These are phyloP conservation scores for Lithohypha guttulata DNA, from an alignment of 2,329 filamentous ascomycete genomes.

Conservation along the genomic window DNA sequence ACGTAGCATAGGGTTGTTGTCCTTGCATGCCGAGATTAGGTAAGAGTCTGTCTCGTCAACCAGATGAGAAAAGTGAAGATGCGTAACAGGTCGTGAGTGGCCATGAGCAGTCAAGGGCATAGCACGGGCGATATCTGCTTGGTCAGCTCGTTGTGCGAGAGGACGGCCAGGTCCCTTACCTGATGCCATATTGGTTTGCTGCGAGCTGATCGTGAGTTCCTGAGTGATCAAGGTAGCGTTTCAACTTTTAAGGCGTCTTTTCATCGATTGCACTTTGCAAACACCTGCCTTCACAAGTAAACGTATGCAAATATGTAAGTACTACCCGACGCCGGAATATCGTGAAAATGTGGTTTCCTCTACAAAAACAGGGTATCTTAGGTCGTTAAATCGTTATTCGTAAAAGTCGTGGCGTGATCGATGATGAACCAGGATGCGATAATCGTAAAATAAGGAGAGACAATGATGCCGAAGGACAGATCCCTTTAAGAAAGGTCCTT, in stretches of 20 bases:
- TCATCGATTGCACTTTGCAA: too few relatives aligned
- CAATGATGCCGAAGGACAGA: not conserved
- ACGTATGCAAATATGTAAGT: too few relatives aligned
- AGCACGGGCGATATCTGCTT: constrained; percentile 42
- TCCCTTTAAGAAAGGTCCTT: too few relatives aligned
- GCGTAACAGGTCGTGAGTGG: constrained; percentile 83
- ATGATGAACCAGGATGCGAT: not conserved
- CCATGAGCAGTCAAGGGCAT: constrained; percentile 91
- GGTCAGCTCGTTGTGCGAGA: not conserved
- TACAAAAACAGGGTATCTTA: constrained; percentile 7
- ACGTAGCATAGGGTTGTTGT: constrained; percentile 96
- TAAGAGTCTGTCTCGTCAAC: constrained; percentile 79
- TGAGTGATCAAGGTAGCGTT: too few relatives aligned
- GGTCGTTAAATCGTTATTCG: constrained; percentile 9
- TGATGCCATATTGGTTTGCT: too few relatives aligned
- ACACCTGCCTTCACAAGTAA: too few relatives aligned
- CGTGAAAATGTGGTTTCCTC: too few relatives aligned
- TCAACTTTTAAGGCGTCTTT: too few relatives aligned
- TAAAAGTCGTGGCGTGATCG: constrained; percentile 7
- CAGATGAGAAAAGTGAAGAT: constrained; percentile 77
- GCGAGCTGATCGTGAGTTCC: too few relatives aligned
- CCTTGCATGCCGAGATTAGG: constrained; percentile 89
- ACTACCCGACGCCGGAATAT: too few relatives aligned
- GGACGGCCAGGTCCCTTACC: too few relatives aligned
- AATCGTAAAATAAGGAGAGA: constrained; percentile 1